A percentile compares a stretch with the other conserved stretches of the same genome.
These are phyloP conservation scores for Golubevia pallescens DNA, from an alignment of 1,284 basidiomycete species.

Conservation along the genomic window DNA sequence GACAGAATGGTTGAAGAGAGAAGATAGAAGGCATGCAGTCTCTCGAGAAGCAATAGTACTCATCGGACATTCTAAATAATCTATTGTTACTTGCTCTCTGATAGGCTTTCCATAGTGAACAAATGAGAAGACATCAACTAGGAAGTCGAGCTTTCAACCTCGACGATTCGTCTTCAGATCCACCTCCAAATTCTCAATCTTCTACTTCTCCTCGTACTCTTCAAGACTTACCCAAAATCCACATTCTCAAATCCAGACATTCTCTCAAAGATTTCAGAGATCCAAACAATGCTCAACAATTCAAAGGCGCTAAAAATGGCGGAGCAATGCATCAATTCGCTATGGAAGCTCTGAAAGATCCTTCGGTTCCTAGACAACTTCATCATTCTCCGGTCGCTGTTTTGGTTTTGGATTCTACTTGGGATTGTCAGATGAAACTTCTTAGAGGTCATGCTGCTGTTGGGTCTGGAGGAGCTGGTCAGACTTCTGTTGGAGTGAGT, in stretches of 20 bases:
- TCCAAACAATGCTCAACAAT: conserved; percentile 35
- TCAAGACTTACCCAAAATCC: conserved; percentile 21
- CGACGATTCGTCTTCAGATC: conserved; percentile 19
- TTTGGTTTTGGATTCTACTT: conserved; percentile 28
- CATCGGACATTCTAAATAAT: no score
- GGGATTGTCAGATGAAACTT: conserved; percentile 24
- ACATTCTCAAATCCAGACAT: conserved; percentile 21
- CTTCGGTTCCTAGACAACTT: background rate
- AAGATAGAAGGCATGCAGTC: background rate
- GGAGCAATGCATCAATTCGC: conserved; percentile 34
- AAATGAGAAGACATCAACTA: conserved; percentile 37
- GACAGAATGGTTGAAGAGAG: no score
- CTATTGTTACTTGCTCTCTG: background rate
- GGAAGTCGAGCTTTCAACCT: conserved; percentile 29
- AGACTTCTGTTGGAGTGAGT: background rate
- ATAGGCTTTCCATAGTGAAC: conserved; percentile 33
- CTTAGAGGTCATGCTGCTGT: conserved; percentile 36
- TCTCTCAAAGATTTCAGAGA: conserved; percentile 30
- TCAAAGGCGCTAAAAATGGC: conserved; percentile 20
- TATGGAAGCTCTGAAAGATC: conserved; percentile 15
- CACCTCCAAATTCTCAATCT: background rate
- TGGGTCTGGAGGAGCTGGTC: conserved; percentile 21
- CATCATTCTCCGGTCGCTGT: conserved; percentile 19
- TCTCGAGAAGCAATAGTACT: background rate
- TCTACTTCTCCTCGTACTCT: conserved; percentile 12